phyloP scores from a whole-genome alignment of 2,329 filamentous ascomycete species.

The Cercospora beticola region DNA sequence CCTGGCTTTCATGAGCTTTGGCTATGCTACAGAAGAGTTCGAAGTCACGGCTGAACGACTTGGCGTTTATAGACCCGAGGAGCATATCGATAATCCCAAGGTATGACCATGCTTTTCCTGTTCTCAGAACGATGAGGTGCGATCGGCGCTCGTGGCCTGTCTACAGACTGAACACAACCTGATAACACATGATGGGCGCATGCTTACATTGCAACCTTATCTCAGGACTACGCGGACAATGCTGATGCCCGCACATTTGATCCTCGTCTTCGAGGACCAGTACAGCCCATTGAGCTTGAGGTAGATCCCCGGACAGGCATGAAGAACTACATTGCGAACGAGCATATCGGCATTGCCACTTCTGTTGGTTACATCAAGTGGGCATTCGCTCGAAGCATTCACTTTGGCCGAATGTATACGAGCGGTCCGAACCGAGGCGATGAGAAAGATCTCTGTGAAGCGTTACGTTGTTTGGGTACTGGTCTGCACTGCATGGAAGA shows the following conservation, averaged over 20 bases:
- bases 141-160: neutral
- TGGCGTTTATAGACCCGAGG: constrained; percentile 52
- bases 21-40: constrained; percentile 58
- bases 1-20: constrained; percentile 57
- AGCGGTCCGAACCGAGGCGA: constrained; percentile 44
- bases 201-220: neutral
- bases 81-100: constrained; percentile 55
- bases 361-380: constrained; percentile 65
- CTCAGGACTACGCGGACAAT: constrained; percentile 70
- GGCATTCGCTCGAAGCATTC: constrained; percentile 50
- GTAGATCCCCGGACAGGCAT: constrained; percentile 68
- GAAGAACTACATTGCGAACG: constrained; percentile 99
- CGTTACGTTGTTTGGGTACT: constrained; percentile 52
- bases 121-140: neutral
- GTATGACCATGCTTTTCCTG: neutral
- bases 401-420: constrained; percentile 51
- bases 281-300: constrained; percentile 52
- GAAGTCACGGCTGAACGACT: constrained; percentile 56
- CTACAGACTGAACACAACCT: neutral
- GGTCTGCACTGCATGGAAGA: constrained; percentile 56
- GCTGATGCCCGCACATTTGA: constrained; percentile 82
- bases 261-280: constrained; percentile 74
- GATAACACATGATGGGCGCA: neutral
- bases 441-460: constrained; percentile 51
- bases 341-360: constrained; percentile 82